These are phyloP conservation scores for Eutypella sp. DNA, from an alignment of 2,329 filamentous ascomycete genomes.

Conservation along the genomic window DNA sequence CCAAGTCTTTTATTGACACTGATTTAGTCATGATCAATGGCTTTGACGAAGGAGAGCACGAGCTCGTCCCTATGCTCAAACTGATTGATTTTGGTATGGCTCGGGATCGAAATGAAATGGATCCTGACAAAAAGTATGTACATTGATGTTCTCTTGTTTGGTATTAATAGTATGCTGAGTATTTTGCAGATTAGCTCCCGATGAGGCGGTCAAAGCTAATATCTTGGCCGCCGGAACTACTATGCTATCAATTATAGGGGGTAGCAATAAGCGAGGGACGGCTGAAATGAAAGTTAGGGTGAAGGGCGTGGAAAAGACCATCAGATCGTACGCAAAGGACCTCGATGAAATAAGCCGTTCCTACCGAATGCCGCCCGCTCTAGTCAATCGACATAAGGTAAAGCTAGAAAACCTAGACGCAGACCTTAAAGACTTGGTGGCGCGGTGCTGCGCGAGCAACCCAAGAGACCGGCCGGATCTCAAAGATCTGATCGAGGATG, in stretches of 20 bases:
- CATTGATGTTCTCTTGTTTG: background rate
- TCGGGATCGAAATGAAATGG: conserved; percentile 5
- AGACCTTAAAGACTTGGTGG: conserved; percentile 12
- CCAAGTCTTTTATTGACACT: background rate
- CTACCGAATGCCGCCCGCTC: background rate
- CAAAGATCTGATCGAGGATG: conserved; percentile 10
- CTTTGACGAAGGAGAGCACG: conserved; percentile 11
- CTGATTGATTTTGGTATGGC: conserved; percentile 17
- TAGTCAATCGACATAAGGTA: conserved; percentile 5
- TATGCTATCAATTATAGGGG: conserved; percentile 15
- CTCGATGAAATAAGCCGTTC: conserved; percentile 5
- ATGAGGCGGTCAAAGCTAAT: conserved; percentile 7
- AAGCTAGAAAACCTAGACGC: conserved; percentile 14
- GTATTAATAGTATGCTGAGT: too few species aligned
- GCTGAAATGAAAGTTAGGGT: conserved; percentile 10
- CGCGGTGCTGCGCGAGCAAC: conserved; percentile 8
- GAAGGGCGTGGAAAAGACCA: conserved; percentile 1
- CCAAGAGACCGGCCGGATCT: conserved; percentile 10
- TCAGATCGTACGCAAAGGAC: conserved; percentile 8
- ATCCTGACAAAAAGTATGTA: background rate
- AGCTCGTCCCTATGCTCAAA: conserved; percentile 10
- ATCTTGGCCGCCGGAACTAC: conserved; percentile 9
- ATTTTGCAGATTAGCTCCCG: conserved; percentile 1
- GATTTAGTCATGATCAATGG: conserved; percentile 16
- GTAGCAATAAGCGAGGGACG: conserved; percentile 1